phyloP scores from a whole-genome alignment of 2,329 filamentous ascomycete genomes.

The Colletotrichum liaoningense region DNA sequence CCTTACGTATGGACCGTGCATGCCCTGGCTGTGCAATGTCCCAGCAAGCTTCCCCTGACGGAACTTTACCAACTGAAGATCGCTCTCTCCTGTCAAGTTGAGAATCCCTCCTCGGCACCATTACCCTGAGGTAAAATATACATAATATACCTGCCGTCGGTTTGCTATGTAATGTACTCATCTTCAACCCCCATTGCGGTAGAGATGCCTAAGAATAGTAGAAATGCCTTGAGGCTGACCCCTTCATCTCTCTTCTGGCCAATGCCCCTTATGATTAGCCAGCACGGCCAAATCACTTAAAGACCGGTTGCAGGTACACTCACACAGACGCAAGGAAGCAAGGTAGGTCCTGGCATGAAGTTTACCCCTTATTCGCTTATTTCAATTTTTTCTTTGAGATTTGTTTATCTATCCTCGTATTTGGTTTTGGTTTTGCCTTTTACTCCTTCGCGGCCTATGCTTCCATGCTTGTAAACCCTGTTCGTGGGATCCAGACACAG shows the following conservation, averaged over 20 bases:
- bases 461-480: background rate
- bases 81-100: no score
- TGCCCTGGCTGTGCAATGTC: background rate
- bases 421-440: background rate
- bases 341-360: background rate
- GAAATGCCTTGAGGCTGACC: background rate
- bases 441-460: background rate
- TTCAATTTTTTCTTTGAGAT: background rate
- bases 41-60: background rate
- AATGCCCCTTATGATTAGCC: background rate
- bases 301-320: background rate
- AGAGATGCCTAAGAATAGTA: background rate
- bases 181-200: no score
- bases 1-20: slow-evolving; percentile 4
- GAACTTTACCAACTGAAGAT: background rate
- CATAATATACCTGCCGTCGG: no score
- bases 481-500: background rate
- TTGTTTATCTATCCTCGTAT: background rate
- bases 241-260: background rate
- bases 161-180: no score
- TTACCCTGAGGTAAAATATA: no score
- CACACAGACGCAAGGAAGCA: background rate
- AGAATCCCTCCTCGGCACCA: no score
- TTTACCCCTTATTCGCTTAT: background rate
- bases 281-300: background rate